Conservation (phyloP, 1,139 yeast species). For the Yamadazyma membranifaciens region DNA sequence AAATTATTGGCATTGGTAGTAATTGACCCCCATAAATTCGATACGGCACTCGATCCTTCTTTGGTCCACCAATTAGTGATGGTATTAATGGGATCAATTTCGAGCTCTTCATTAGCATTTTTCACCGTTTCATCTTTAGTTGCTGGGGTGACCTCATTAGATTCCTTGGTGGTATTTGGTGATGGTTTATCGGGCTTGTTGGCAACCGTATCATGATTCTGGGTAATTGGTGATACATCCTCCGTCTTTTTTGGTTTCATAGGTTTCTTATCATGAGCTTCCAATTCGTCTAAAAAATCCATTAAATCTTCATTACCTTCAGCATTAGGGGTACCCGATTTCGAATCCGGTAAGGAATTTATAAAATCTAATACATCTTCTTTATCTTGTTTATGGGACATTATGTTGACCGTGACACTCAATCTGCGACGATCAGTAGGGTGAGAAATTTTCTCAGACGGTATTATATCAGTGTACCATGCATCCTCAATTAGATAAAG, state of each 20-base stretch:
- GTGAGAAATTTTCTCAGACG: background rate
- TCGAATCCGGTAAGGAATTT: conserved; percentile 79
- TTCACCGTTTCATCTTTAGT: conserved; percentile 6
- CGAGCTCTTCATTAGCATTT: conserved; percentile 16
- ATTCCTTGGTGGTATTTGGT: background rate
- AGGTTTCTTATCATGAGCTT: conserved; percentile 35
- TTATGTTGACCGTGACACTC: too few species aligned
- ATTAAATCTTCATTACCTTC: conserved; percentile 67
- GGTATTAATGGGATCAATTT: conserved; percentile 66
- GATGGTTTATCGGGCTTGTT: too few species aligned
- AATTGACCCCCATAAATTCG: conserved; percentile 64
- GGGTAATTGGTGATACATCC: background rate
- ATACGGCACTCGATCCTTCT: conserved; percentile 74
- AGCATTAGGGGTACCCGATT: conserved; percentile 37
- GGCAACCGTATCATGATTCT: background rate
- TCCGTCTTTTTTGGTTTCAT: conserved; percentile 25
- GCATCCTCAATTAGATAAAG: conserved; percentile 50
- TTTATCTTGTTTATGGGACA: conserved; percentile 30
- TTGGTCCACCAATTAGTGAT: conserved; percentile 82
- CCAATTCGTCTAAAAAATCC: conserved; percentile 84
- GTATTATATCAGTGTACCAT: conserved; percentile 14
- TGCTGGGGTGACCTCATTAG: conserved; percentile 10
- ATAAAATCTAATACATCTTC: conserved; percentile 89
- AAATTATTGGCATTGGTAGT: conserved; percentile 43
- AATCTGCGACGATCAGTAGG: too few species aligned